These are phyloP conservation scores for Dictyostelium discoideum DNA, from an alignment of 78 protist species.

Conservation along the genomic window DNA sequence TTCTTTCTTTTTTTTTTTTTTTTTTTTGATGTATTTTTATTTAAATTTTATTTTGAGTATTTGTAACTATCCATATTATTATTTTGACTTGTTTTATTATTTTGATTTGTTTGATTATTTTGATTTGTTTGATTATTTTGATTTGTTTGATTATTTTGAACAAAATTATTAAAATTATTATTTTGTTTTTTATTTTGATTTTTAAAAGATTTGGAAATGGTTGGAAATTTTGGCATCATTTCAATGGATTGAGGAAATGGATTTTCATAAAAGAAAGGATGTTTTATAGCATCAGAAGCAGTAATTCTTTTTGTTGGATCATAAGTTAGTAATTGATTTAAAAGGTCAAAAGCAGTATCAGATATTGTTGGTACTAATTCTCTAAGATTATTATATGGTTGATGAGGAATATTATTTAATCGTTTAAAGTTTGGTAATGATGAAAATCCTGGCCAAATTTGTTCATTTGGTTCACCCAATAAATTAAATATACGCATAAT, in stretches of 20 bases:
- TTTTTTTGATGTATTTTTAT: not conserved
- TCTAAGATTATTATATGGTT: conserved; percentile 20
- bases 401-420: conserved; percentile 74
- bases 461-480: conserved; percentile 94
- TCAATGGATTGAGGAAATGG: conserved; percentile 68
- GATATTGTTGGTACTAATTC: conserved; percentile 35
- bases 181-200: not conserved
- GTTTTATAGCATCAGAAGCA: conserved; percentile 61
- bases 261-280: conserved; percentile 76
- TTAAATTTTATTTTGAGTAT: not conserved
- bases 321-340: conserved; percentile 45
- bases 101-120: not conserved
- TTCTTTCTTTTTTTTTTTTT: not conserved
- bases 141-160: not conserved
- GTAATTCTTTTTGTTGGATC: conserved; percentile 74
- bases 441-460: conserved; percentile 91
- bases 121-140: not conserved
- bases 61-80: not conserved
- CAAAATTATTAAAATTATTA: not conserved
- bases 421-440: conserved; percentile 88
- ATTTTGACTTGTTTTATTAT: not conserved
- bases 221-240: conserved; percentile 79
- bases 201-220: not conserved
- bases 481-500: conserved; percentile 86
- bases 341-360: conserved; percentile 34